Evolutionary conservation across 192 early-diverging fungal genomes (phyloP).

Genomic region (Funneliformis geosporum): DNA sequence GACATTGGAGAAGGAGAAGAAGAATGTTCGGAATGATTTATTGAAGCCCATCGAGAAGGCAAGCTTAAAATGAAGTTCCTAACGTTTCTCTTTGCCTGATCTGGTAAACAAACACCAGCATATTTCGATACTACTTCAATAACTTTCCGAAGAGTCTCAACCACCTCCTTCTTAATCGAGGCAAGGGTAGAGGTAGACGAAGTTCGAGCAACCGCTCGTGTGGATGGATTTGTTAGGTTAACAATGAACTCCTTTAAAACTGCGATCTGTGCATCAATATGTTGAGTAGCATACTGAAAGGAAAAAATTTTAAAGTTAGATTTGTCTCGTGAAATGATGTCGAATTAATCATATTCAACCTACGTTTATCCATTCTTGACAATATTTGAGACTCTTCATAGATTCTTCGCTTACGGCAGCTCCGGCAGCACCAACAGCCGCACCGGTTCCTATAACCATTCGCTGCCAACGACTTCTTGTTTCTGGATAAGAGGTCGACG

Average conservation of each 20-base stretch:
- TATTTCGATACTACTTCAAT: constrained; percentile 87
- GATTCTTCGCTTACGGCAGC: constrained; percentile 87
- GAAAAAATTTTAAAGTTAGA: not conserved
- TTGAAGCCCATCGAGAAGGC: constrained; percentile 73
- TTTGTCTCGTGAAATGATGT: not conserved
- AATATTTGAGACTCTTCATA: constrained; percentile 84
- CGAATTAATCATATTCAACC: not conserved
- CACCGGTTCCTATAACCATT: constrained; percentile 60
- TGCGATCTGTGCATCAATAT: constrained; percentile 68
- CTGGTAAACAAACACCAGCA: constrained; percentile 81
- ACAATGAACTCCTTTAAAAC: constrained; percentile 61
- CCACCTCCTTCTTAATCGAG: constrained; percentile 76
- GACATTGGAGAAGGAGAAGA: constrained; percentile 44
- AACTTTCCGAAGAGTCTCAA: constrained; percentile 80
- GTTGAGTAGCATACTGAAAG: constrained; percentile 71
- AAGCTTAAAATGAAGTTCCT: constrained; percentile 76
- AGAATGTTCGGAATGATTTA: constrained; percentile 48
- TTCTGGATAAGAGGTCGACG: not conserved
- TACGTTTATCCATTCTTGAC: constrained; percentile 81
- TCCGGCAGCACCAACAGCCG: constrained; percentile 66
- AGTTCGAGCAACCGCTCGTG: constrained; percentile 35
- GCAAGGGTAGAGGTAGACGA: constrained; percentile 48
- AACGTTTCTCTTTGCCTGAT: constrained; percentile 76
- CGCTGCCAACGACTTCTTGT: constrained; percentile 56
- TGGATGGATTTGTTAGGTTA: constrained; percentile 40